Evolutionary conservation across 352 stramenopile species (phyloP), one percentile per base, ranked within the genome.

Genomic region (Phytophthora sp.): DNA sequence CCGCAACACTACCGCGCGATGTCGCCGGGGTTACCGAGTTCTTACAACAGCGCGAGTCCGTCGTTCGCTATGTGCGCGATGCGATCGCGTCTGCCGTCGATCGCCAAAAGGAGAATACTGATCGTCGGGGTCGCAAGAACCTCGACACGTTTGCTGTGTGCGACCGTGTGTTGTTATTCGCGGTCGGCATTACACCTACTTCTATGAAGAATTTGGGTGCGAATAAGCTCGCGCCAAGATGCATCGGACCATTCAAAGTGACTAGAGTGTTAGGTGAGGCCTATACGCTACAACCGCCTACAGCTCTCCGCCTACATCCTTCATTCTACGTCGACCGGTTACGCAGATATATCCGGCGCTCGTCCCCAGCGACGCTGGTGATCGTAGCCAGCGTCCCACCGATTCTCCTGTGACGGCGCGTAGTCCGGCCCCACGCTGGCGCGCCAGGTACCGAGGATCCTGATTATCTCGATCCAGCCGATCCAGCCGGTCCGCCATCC

Each of bases 31-130:
- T n/a, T 42, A 12, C 7, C 4, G 35, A 23, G 11, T 38, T 38
- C 2, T 8, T 6, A 1, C 31, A 16, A 13, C 31, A 13, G 11
- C 11, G 7, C 12, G 31, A 38, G 16, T 38, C 31, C 11, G 31
- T 38, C 2, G 16, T 38, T 38, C 31, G 31, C 31, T 38, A 38
- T 13, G 31, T 38, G 16, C 31, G 31, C 4, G 62, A 75, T 35
- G 52, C 59, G 1, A 52, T 79, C 7, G 39, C 56, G n/a, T n/a
- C n/a, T n/a, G n/a, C n/a, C n/a, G n/a, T n/a, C n/a, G n/a, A n/a
- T n/a, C 36, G 33, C 39, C 63, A 80, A n/a, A n/a, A 75, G 46
- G 55, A 65, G 16, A 23, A 69, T 20, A 54, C 59, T 0, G 68
- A 76, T 51, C 13, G 45, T 13, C 41, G 55, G 1, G 58, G 39